Base-by-base conservation (phyloP, 208 protist species). In the Leishmania martiniquensis region DNA sequence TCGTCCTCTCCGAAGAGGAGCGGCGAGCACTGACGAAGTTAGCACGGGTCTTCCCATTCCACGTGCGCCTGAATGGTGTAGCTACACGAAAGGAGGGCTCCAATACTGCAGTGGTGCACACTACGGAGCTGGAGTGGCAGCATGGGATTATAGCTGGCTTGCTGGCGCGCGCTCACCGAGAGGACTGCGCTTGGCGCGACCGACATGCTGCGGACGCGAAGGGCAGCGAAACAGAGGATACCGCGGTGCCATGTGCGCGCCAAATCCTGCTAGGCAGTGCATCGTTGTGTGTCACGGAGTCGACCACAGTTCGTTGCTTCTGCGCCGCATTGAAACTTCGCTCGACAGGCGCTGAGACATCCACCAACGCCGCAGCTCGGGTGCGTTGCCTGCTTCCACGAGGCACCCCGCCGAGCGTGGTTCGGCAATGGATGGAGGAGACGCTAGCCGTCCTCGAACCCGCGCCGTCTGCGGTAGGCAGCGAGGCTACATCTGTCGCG, bases 351-450 rank as follows among this genome's bases (percentile, higher is more conserved):
- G 57, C 4, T 32, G 57, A 10, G 32, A 51, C 55, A 7, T 51
- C 37, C 10, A 67, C 49, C 37, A 66, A 37, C 71, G 67, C 69
- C 52, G 7, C 75, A 34, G 20, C 42, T 54, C 72, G 70, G 13
- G 44, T 70, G 66, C 72, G 82, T 29, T 89, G 51, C 45, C 42
- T 91, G 2, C 80, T 94, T n/a, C 90, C 90, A 13, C 87, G 90
- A 47, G 90, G 87, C 13, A 83, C 87, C 10, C 86, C 90, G 0
- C 86, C 88, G 0, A 87, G 83, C 34, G 83, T 65, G 0, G 39
- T 89, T 45, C 72, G 72, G 7, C 13, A 54, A n/a, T 75, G 68
- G 45, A 71, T 73, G 47, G 59, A 78, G 29, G 72, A 76, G 0
- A 63, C 74, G 0, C 32, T 82, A 12, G 10, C 54, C 0, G 62